Percentiles rank a stretch among this genome's conserved stretches.
Evolutionary conservation across 2,329 filamentous ascomycete species (phyloP).

Genomic region (Gaeumannomyces tritici): DNA sequence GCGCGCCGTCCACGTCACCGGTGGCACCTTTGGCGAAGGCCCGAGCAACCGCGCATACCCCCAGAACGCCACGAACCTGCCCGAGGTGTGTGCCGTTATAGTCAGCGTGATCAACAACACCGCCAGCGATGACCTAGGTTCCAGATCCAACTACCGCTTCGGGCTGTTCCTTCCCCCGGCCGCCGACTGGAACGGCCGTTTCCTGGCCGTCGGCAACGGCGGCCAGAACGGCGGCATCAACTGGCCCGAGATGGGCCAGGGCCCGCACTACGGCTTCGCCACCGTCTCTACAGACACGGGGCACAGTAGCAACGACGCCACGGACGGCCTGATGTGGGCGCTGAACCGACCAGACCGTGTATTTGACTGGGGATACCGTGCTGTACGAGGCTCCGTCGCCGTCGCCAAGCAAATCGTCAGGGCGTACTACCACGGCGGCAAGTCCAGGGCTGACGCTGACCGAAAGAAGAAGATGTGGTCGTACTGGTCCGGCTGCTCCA

Average conservation of each 20-base stretch:
- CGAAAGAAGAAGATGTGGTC: slow-evolving; percentile 27
- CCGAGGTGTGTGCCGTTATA: slow-evolving; percentile 24
- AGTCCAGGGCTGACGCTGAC: slow-evolving; percentile 11
- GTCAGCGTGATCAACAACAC: slow-evolving; percentile 20
- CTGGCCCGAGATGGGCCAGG: slow-evolving; percentile 3
- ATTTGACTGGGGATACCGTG: slow-evolving; percentile 3
- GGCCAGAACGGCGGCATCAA: slow-evolving; percentile 1
- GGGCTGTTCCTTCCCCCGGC: not conserved
- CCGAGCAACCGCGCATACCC: slow-evolving; percentile 14
- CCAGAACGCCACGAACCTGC: slow-evolving; percentile 19
- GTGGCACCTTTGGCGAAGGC: slow-evolving; percentile 14
- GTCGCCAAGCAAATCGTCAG: slow-evolving; percentile 36
- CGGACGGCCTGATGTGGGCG: slow-evolving; percentile 7
- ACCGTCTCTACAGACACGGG: slow-evolving; percentile 1
- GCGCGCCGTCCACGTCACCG: slow-evolving; percentile 12
- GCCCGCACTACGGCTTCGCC: not conserved
- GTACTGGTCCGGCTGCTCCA: slow-evolving; percentile 49
- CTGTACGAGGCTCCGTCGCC: not conserved
- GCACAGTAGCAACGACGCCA: slow-evolving; percentile 5
- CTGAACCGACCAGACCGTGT: not conserved
- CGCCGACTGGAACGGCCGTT: not conserved
- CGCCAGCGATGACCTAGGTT: not conserved
- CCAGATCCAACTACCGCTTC: slow-evolving; percentile 11
- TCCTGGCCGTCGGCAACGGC: slow-evolving; percentile 2
- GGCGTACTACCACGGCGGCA: slow-evolving; percentile 32